A percentile compares a stretch with the other conserved stretches of the same genome.
Conservation (phyloP, 257 asterid genomes). For the Nicotiana obtusifolia region DNA sequence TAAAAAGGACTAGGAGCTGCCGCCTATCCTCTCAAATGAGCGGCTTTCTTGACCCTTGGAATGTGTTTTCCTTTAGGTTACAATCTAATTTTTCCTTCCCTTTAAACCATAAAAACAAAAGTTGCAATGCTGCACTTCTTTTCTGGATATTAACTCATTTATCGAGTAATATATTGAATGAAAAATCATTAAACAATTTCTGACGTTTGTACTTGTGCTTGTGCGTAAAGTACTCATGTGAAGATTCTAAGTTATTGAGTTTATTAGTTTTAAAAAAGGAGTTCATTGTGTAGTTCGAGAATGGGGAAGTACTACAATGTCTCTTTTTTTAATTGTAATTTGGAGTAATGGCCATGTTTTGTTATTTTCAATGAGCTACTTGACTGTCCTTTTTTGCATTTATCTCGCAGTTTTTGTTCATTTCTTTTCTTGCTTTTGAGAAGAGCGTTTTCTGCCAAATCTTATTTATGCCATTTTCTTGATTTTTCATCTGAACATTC, state of each 20-base stretch:
- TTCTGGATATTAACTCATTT: not conserved
- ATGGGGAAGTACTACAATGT: not conserved
- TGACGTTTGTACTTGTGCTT: slow-evolving; percentile 2
- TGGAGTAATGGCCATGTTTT: not conserved
- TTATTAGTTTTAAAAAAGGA: not conserved
- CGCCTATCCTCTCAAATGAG: not conserved
- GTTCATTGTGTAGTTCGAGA: slow-evolving; percentile 8
- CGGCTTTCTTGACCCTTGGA: not conserved
- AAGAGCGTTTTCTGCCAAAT: not conserved
- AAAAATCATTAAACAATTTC: not conserved
- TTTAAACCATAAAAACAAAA: not conserved
- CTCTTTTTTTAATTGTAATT: not conserved
- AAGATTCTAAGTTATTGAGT: slow-evolving; percentile 3
- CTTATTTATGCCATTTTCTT: not conserved
- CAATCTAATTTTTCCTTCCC: not conserved
- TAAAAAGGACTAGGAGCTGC: not conserved
- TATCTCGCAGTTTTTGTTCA: too few species aligned
- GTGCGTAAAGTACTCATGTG: slow-evolving; percentile 9
- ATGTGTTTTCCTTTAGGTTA: not conserved
- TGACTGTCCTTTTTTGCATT: not conserved
- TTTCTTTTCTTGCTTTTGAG: not conserved
- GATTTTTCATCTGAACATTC: not conserved
- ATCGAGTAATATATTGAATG: slow-evolving; percentile 6
- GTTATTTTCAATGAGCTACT: not conserved
- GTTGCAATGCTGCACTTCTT: not conserved